These are phyloP conservation scores for Mycena galopus DNA, from an alignment of 768 basidiomycete species.

Conservation along the genomic window DNA sequence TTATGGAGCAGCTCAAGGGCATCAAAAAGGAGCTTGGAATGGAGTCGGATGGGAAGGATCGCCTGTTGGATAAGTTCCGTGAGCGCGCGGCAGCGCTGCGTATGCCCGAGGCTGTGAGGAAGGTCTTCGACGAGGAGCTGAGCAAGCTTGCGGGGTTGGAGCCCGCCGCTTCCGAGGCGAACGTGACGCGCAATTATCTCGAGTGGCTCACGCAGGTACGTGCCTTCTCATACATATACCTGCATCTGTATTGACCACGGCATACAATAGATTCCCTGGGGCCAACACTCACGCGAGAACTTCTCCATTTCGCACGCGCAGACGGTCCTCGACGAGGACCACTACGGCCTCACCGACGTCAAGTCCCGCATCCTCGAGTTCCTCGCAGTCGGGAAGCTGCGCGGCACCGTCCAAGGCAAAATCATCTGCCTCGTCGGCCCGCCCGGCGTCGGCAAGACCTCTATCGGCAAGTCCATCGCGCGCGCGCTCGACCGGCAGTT, in stretches of 20 bases:
- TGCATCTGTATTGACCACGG: constrained; percentile 10
- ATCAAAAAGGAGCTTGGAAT: constrained; percentile 97
- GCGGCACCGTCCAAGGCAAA: constrained; percentile 96
- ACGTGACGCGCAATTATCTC: constrained; percentile 94
- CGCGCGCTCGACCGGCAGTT: constrained; percentile 92
- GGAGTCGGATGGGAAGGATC: constrained; percentile 96
- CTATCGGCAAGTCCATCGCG: constrained; percentile 95
- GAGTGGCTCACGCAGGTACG: constrained; percentile 90
- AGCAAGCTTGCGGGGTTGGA: constrained; percentile 91
- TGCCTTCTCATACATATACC: background rate
- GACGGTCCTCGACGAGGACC: constrained; percentile 91
- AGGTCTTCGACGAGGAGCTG: constrained; percentile 97
- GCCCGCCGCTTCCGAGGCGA: constrained; percentile 92
- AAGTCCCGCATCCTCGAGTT: constrained; percentile 97
- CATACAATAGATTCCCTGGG: constrained; percentile 87
- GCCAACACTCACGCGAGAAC: constrained; percentile 93
- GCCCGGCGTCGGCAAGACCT: constrained; percentile 97
- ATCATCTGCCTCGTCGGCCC: constrained; percentile 97
- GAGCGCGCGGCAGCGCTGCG: constrained; percentile 84
- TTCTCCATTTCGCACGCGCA: constrained; percentile 88
- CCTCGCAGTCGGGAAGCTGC: constrained; percentile 93
- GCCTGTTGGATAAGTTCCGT: constrained; percentile 92
- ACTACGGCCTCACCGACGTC: constrained; percentile 92
- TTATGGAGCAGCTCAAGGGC: constrained; percentile 97
- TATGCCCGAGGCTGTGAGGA: constrained; percentile 91